Evolutionary conservation across 805 yeast genomes (phyloP), one percentile per base, ranked within the genome.

Genomic region (Metschnikowia sp.): DNA sequence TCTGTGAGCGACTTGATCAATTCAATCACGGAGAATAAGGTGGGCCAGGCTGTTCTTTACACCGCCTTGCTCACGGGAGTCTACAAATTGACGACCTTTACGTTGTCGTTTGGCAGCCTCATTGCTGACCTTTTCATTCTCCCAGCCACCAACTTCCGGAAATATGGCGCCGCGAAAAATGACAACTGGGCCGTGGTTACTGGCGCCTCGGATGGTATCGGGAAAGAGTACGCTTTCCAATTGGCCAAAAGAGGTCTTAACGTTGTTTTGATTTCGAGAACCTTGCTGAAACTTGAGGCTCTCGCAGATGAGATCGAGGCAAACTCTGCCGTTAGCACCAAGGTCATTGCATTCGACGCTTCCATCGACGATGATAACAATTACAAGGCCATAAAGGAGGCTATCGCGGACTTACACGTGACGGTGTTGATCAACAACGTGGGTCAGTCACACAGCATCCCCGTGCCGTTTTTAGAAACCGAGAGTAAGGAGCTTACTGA

Each of bases 181-280:
- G 86, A 85, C 28, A 74, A 79, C 36, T 94, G 97, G 92, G 97
- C 97, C n/a, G 86, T 94, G 31, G 79, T 94, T 13, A 94, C 99
- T 7, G 99, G 99, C 49, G 95, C 97, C 3, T 88, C 97, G 40
- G 98, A 94, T 64, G 99, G 99, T 32, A 86, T 94, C 61, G 99
- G 99, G 48, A 89, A 91, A 64, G 96, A 94, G 65, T 94, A 80
- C 62, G 84, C 97, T 2, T 22, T 61, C 69, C 98, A 92, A 69
- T 77, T 94, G 67, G 99, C 98, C 10, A 67, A 76, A 45, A 82
- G 78, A 54, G 96, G 96, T 2, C 85, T 91, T 65, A 91, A 90
- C 57, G 66, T 94, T 40, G 83, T 88, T 10, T 76, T 94, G 55
- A 83, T 92, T 12, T 87, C 97, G 26, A 82, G 99, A 69, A 89